A percentile compares a stretch with the other conserved stretches of the same genome.
These are phyloP conservation scores for Colletotrichum spinosum DNA, from an alignment of 2,329 filamentous ascomycete genomes.

Conservation along the genomic window DNA sequence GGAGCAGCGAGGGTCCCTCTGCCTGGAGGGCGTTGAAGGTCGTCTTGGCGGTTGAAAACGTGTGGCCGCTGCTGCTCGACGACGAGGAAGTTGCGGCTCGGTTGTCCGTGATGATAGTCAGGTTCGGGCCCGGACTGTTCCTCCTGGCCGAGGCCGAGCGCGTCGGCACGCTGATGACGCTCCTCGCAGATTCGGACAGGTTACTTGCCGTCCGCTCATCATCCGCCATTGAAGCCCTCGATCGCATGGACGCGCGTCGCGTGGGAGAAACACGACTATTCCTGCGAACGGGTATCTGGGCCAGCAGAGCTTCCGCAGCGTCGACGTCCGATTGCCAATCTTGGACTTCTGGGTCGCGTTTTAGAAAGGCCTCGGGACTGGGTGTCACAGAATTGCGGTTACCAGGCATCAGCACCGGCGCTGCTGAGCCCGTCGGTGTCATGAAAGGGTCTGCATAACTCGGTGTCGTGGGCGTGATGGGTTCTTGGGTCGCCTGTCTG, in stretches of 20 bases:
- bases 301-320: slow-evolving; percentile 63
- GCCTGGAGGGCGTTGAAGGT: slow-evolving; percentile 64
- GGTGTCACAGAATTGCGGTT: slow-evolving; percentile 51
- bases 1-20: slow-evolving; percentile 63
- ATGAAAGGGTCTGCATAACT: slow-evolving; percentile 62
- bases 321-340: slow-evolving; percentile 70
- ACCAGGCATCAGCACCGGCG: slow-evolving; percentile 44
- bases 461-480: slow-evolving; percentile 50
- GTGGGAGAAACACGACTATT: slow-evolving; percentile 53
- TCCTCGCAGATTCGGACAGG: slow-evolving; percentile 65
- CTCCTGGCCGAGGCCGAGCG: slow-evolving; percentile 45
- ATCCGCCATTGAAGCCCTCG: slow-evolving; percentile 49
- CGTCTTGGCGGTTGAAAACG: slow-evolving; percentile 65
- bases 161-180: slow-evolving; percentile 51
- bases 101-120: slow-evolving; percentile 39
- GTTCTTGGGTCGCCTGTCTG: slow-evolving; percentile 37
- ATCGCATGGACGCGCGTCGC: slow-evolving; percentile 51
- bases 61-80: slow-evolving; percentile 54
- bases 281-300: slow-evolving; percentile 52
- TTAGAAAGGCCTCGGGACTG: slow-evolving; percentile 52
- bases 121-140: slow-evolving; percentile 27
- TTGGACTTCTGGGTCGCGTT: slow-evolving; percentile 64
- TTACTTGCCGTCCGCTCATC: slow-evolving; percentile 67
- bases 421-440: slow-evolving; percentile 51
- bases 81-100: slow-evolving; percentile 44